Evolutionary conservation across 257 asterid species (phyloP).

Genomic region (Solanum neorickii): DNA sequence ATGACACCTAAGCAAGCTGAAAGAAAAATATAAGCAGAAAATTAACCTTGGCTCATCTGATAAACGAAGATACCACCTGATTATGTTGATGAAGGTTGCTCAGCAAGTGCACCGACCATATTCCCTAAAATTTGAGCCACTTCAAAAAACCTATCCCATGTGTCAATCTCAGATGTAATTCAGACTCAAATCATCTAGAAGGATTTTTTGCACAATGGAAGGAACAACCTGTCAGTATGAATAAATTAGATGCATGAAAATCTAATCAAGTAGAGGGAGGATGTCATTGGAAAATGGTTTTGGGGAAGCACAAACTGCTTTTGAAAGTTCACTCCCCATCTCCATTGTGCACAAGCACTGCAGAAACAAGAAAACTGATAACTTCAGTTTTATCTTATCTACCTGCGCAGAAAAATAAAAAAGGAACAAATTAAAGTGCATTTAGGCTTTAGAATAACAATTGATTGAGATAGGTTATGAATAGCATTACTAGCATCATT

Average conservation of each 20-base stretch:
- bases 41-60: conserved; percentile 22
- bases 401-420: conserved; percentile 4
- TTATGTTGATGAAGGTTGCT: conserved; percentile 10
- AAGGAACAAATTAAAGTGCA: not conserved
- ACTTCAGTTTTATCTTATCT: conserved; percentile 13
- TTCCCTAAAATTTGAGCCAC: conserved; percentile 14
- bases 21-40: not conserved
- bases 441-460: not conserved
- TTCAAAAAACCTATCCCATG: conserved; percentile 15
- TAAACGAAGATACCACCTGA: conserved; percentile 24
- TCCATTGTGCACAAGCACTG: conserved; percentile 18
- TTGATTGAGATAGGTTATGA: not conserved
- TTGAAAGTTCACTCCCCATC: conserved; percentile 13
- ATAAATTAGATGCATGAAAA: not conserved
- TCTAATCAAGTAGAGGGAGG: not conserved
- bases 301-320: conserved; percentile 12
- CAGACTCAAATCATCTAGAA: conserved; percentile 18
- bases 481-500: not conserved
- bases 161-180: conserved; percentile 2
- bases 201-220: conserved; percentile 17
- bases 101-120: conserved; percentile 14
- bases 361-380: conserved; percentile 9
- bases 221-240: conserved; percentile 20
- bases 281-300: not conserved
- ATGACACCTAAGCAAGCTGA: not conserved